phyloP scores from a whole-genome alignment of 495 filamentous ascomycete genomes.

The Copromyces sp. region DNA sequence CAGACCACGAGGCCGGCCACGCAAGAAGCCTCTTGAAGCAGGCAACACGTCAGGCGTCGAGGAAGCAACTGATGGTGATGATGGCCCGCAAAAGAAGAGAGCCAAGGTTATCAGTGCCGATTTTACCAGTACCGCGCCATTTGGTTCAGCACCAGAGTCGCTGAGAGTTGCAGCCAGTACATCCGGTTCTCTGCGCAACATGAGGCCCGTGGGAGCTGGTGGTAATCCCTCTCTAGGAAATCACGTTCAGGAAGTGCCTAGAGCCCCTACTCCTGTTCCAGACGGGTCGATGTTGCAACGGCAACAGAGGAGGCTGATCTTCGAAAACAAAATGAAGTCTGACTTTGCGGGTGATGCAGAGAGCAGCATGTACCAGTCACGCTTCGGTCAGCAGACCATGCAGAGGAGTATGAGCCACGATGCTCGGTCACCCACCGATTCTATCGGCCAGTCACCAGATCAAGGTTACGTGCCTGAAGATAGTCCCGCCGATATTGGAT shows the following conservation, averaged over 20 bases:
- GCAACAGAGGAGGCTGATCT: constrained; percentile 14
- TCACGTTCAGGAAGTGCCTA: constrained; percentile 63
- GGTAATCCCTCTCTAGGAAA: constrained; percentile 35
- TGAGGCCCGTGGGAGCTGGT: constrained; percentile 60
- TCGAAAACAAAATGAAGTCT: constrained; percentile 11
- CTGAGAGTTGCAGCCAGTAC: constrained; percentile 83
- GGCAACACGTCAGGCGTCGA: constrained; percentile 58
- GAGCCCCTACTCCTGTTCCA: constrained; percentile 77
- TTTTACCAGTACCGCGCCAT: constrained; percentile 54
- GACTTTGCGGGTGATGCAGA: constrained; percentile 16
- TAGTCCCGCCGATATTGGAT: constrained; percentile 56
- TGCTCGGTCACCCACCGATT: constrained; percentile 34
- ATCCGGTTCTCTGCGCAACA: constrained; percentile 74
- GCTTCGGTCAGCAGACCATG: constrained; percentile 3
- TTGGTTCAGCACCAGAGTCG: constrained; percentile 64
- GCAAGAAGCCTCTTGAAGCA: constrained; percentile 33
- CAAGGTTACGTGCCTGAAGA: constrained; percentile 42
- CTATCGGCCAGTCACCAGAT: constrained; percentile 46
- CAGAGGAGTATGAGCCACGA: constrained; percentile 23
- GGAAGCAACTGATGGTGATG: constrained; percentile 57
- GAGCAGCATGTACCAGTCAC: constrained; percentile 4
- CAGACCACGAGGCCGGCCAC: constrained; percentile 35
- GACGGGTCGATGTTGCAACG: constrained; percentile 17
- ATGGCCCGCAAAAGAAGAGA: constrained; percentile 55
- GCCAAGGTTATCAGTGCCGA: constrained; percentile 63